Conservation (phyloP, 2,329 filamentous ascomycete species). For the Davidsoniella virescens region DNA sequence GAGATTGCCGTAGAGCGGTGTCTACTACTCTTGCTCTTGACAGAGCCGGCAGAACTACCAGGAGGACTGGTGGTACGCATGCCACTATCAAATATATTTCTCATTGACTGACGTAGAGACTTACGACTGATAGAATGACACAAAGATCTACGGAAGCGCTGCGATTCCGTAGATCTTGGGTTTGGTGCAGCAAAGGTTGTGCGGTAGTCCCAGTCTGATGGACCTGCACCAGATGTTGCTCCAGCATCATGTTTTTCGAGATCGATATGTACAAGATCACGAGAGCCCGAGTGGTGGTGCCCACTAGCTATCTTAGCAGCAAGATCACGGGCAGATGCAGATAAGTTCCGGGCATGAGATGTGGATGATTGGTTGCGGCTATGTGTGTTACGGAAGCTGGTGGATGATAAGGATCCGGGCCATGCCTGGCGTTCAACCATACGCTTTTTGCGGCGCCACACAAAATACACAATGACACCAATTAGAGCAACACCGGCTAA, state of each 20-base stretch:
- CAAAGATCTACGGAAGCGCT: background rate
- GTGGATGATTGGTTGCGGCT: background rate
- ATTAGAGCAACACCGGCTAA: constrained; percentile 2
- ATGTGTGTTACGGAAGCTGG: background rate
- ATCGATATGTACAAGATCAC: background rate
- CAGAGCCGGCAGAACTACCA: background rate
- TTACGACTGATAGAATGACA: constrained; percentile 5
- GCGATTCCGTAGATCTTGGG: background rate
- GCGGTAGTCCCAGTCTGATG: constrained; percentile 8
- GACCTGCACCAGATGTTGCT: background rate
- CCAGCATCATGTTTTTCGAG: constrained; percentile 7
- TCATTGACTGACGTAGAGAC: background rate
- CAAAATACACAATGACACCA: background rate
- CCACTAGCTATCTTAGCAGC: background rate
- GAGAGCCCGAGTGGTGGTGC: background rate
- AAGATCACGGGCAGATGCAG: background rate
- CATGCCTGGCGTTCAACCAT: too few relatives aligned
- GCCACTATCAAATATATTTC: too few relatives aligned
- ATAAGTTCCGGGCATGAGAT: background rate
- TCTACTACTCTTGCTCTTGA: background rate
- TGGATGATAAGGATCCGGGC: too few relatives aligned
- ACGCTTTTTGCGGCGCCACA: background rate
- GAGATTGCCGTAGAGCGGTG: constrained; percentile 2
- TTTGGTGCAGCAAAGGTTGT: constrained; percentile 7
- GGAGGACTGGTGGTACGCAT: too few relatives aligned